A percentile compares a stretch with the other conserved stretches of the same genome.
phyloP scores from a whole-genome alignment of 441 rosid genomes.

The Erodium trifolium region DNA sequence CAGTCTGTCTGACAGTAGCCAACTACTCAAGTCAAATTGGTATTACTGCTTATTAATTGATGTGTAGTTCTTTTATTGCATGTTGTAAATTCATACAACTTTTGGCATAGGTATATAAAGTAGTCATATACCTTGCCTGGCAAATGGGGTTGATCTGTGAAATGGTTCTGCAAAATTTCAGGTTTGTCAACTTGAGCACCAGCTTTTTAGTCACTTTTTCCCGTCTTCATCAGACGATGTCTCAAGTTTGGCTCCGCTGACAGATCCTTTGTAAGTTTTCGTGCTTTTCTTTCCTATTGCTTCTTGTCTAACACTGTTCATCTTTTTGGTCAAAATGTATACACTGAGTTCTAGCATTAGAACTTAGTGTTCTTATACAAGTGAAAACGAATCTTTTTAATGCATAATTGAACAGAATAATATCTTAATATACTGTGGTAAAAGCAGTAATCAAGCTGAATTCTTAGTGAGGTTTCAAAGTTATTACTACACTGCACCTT shows the following conservation, averaged over 20 bases:
- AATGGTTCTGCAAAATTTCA: conserved; percentile 26
- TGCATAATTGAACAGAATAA: not conserved
- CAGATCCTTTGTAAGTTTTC: conserved; percentile 79
- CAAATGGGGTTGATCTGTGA: not conserved
- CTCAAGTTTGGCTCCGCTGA: conserved; percentile 83
- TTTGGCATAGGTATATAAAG: not conserved
- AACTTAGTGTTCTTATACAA: not conserved
- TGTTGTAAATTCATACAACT: not conserved
- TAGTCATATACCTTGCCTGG: not conserved
- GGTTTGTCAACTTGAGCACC: conserved; percentile 97
- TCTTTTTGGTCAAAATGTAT: not conserved
- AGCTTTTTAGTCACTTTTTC: conserved; percentile 89
- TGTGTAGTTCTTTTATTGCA: not conserved
- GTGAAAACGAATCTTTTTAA: too few relatives aligned
- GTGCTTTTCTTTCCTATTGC: not conserved
- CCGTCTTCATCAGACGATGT: conserved; percentile 80
- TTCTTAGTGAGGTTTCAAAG: not conserved
- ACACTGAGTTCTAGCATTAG: not conserved
- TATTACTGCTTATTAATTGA: not conserved
- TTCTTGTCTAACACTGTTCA: not conserved
- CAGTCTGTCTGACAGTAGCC: too few relatives aligned
- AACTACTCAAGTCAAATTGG: too few relatives aligned
- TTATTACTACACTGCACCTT: not conserved
- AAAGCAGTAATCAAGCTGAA: not conserved
- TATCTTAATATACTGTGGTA: not conserved